Evolutionary conservation across 2,329 filamentous ascomycete species (phyloP).

Genomic region (Penicillium concentricum): DNA sequence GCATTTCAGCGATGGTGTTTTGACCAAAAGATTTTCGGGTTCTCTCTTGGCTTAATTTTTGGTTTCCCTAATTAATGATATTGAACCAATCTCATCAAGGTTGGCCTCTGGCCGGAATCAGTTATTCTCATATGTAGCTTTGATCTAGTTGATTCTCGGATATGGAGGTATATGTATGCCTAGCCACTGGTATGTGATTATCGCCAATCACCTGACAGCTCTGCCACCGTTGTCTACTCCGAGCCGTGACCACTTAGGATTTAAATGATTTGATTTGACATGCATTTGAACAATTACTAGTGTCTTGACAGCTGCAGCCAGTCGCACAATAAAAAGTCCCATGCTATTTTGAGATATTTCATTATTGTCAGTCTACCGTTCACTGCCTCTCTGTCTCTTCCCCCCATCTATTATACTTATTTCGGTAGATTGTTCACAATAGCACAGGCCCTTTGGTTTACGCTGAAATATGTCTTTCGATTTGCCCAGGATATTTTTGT

Average conservation of each 20-base stretch:
- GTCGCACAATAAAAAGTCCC: too few relatives aligned
- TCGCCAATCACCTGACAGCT: neutral
- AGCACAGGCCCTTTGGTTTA: neutral
- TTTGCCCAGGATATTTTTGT: neutral
- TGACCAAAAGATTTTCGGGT: neutral
- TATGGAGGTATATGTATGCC: too few relatives aligned
- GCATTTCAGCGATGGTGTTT: constrained; percentile 13
- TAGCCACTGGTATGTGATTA: too few relatives aligned
- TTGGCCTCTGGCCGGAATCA: neutral
- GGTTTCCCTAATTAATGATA: neutral
- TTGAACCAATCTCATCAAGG: neutral
- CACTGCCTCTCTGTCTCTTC: neutral
- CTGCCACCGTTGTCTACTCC: too few relatives aligned
- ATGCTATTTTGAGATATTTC: too few relatives aligned
- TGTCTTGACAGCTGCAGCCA: too few relatives aligned
- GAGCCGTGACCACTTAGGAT: too few relatives aligned
- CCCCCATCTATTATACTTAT: neutral
- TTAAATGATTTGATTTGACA: too few relatives aligned
- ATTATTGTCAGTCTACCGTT: too few relatives aligned
- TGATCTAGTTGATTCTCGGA: too few relatives aligned
- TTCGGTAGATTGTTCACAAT: neutral
- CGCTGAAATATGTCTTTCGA: neutral
- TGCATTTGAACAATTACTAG: too few relatives aligned
- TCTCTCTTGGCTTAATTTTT: neutral
- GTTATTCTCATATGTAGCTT: neutral